These are phyloP conservation scores for Cercospora berteroae DNA, from an alignment of 2,329 filamentous ascomycete genomes.

Conservation along the genomic window DNA sequence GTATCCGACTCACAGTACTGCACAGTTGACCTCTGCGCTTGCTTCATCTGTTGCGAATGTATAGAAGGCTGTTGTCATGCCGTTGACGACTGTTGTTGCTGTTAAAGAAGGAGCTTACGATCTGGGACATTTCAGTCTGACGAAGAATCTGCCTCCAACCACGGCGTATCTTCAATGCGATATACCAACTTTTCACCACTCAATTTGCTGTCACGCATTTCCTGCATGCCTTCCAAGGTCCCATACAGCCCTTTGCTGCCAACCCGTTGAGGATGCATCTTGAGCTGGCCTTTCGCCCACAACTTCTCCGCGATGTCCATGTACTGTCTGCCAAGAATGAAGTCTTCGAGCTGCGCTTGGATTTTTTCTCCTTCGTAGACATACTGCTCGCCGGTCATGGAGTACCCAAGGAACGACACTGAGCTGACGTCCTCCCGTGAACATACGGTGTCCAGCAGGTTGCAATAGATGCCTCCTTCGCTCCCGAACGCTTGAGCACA, in stretches of 20 bases:
- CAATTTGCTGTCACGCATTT: constrained; percentile 42
- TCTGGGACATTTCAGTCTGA: neutral
- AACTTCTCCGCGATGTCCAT: neutral
- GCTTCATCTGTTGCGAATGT: constrained; percentile 36
- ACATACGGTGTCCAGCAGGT: neutral
- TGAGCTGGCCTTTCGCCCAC: neutral
- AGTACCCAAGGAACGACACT: neutral
- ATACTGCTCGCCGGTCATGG: neutral
- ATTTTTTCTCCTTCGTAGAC: neutral
- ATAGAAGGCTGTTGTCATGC: constrained; percentile 30
- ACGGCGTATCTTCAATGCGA: constrained; percentile 32
- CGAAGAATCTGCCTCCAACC: neutral
- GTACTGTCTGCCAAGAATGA: neutral
- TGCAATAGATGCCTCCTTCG: neutral
- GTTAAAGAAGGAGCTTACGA: constrained; percentile 16
- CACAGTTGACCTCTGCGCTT: constrained; percentile 33
- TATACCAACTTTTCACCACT: constrained; percentile 48
- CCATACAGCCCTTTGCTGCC: constrained; percentile 32
- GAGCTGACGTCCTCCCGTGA: neutral
- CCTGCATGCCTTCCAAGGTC: constrained; percentile 41
- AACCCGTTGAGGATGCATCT: neutral
- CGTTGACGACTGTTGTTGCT: constrained; percentile 35
- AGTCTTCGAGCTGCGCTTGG: neutral
- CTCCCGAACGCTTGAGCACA: neutral
- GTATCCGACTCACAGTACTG: neutral